A percentile compares a stretch with the other conserved stretches of the same genome.
These are phyloP conservation scores for Isoetes taiwanensis DNA, from an alignment of 75 land plant species.

Conservation along the genomic window DNA sequence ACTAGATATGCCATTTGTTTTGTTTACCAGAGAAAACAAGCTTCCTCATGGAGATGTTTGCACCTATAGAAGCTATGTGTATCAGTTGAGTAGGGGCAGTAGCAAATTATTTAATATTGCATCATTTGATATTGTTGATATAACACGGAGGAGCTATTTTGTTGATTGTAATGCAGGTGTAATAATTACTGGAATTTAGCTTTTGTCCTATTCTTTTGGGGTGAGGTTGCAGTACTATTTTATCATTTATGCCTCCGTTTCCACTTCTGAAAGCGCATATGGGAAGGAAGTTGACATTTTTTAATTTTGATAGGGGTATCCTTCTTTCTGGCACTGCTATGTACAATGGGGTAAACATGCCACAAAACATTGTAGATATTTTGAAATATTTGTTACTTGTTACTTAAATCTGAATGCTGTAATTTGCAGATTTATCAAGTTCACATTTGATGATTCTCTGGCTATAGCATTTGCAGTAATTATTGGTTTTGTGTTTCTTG, in stretches of 20 bases:
- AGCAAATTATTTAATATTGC: neutral
- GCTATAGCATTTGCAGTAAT: conserved; percentile 14
- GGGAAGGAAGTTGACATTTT: neutral
- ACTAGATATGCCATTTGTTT: too few relatives aligned
- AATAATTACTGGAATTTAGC: conserved; percentile 23
- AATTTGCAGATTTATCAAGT: conserved; percentile 17
- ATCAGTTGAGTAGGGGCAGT: neutral
- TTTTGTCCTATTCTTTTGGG: conserved; percentile 22
- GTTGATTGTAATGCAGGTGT: conserved; percentile 13
- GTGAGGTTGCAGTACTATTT: conserved; percentile 1
- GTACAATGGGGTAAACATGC: conserved; percentile 25
- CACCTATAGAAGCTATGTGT: neutral
- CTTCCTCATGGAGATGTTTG: neutral
- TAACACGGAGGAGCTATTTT: neutral
- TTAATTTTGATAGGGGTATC: conserved; percentile 6
- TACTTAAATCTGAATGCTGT: neutral
- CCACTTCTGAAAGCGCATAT: neutral
- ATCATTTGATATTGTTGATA: neutral
- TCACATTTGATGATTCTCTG: conserved; percentile 8
- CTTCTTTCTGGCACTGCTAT: conserved; percentile 20
- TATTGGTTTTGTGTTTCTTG: conserved; percentile 13
- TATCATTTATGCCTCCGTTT: neutral
- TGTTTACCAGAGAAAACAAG: too few relatives aligned
- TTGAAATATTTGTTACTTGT: neutral
- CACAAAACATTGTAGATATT: neutral